phyloP scores from a whole-genome alignment of 331 rosid genomes.

The Prunus yedoensis region DNA sequence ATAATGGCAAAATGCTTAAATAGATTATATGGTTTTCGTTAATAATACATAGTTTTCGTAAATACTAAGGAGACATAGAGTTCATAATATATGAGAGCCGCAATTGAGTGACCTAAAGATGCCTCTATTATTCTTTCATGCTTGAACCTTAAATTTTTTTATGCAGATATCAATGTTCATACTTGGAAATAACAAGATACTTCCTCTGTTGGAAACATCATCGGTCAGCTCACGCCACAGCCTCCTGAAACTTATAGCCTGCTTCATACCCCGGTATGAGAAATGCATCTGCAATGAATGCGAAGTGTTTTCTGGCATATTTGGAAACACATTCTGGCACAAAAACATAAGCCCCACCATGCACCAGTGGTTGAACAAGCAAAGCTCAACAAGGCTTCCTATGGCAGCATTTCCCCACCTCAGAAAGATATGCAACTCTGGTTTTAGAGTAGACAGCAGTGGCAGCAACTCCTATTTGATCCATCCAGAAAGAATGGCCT shows the following conservation, averaged over 20 bases:
- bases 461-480: constrained; percentile 36
- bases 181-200: constrained; percentile 32
- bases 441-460: constrained; percentile 26
- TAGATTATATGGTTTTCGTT: not conserved
- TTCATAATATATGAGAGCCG: no score
- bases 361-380: constrained; percentile 35
- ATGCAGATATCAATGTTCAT: no score
- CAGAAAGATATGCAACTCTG: constrained; percentile 33
- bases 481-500: constrained; percentile 38
- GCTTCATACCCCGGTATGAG: constrained; percentile 31
- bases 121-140: not conserved
- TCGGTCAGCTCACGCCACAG: constrained; percentile 24
- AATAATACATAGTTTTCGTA: no score
- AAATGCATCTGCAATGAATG: constrained; percentile 41
- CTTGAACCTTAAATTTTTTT: not conserved
- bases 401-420: constrained; percentile 45
- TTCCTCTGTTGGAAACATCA: constrained; percentile 32
- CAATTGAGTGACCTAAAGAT: no score
- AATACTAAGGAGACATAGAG: no score
- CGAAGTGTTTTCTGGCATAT: constrained; percentile 38
- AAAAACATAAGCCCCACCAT: constrained; percentile 29
- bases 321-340: constrained; percentile 40
- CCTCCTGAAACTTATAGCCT: constrained; percentile 27
- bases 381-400: constrained; percentile 29
- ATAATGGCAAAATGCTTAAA: no score